Evolutionary conservation across 78 protist species (phyloP), one percentile per base, ranked within the genome.

Genomic region (Dictyostelium capitatum): DNA sequence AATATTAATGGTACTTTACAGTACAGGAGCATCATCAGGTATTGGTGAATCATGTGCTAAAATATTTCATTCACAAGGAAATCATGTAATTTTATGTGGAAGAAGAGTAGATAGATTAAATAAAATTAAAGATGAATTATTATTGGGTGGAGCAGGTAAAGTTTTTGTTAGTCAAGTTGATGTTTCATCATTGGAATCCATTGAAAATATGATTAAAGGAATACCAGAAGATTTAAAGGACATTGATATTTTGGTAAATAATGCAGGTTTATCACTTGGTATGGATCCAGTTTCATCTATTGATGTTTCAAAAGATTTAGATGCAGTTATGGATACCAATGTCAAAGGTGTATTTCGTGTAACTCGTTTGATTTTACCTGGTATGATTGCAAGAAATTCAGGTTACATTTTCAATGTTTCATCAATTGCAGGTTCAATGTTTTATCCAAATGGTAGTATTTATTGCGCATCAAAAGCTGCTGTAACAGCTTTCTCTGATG

Each of bases 401-500:
- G 97, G 97, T n/a, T 91, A 95, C 70, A 74, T 96, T 62, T 82
- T 96, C 75, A 93, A 96, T 72, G 64, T 96, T 37, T 64, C 89
- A 48, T 50, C 79, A 37, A 85, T 97, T 79, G 97, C 97, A 0
- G 97, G 97, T 30, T 64, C 62, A 10, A 83, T 90, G 78, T 79
- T 54, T 23, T 97, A 94, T 30, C 84, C 80, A 19, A 90, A 85
- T 25, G 97, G 97, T 50, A 46, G 78, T 9, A 95, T 80, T 25
- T 97, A 97, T 65, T 90, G 96, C 78, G 97, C 97, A 1, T 78
- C 97, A 11, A 97, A 97, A 85, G 90, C 85, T 32, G 98, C 97
- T 37, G 92, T 97, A 9, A 79, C 79, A n/a, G 96, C 92, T 1
- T 91, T 95, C 83, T 90, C 91, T 8, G 83, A 94, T n/a, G 78